These are phyloP conservation scores for Carallia brachiata DNA, from an alignment of 345 rosid species.

Conservation along the genomic window DNA sequence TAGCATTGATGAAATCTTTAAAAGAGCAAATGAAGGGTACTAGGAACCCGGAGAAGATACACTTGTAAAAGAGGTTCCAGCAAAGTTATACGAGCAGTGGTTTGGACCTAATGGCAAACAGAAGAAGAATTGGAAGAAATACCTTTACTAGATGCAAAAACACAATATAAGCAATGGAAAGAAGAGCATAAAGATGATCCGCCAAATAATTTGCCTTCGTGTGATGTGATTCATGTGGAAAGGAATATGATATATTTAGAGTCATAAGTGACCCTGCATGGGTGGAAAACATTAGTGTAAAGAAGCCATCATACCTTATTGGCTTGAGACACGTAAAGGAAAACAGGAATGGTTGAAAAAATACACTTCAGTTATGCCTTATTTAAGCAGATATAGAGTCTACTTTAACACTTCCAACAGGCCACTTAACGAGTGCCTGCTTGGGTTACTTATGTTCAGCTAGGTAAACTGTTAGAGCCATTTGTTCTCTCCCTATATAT, in stretches of 20 bases:
- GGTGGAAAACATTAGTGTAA: slow-evolving; percentile 64
- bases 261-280: slow-evolving; percentile 51
- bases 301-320: slow-evolving; percentile 80
- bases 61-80: slow-evolving; percentile 76
- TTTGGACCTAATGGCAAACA: slow-evolving; percentile 94
- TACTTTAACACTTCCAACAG: slow-evolving; percentile 89
- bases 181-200: slow-evolving; percentile 89
- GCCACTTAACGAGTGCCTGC: slow-evolving; percentile 85
- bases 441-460: slow-evolving; percentile 92
- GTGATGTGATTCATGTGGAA: slow-evolving; percentile 76
- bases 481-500: background rate
- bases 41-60: slow-evolving; percentile 98
- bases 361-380: slow-evolving; percentile 78
- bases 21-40: slow-evolving; percentile 83
- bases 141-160: slow-evolving; percentile 71
- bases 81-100: slow-evolving; percentile 81
- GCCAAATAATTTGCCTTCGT: slow-evolving; percentile 76
- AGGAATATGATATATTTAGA: slow-evolving; percentile 68
- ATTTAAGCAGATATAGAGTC: slow-evolving; percentile 90
- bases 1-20: slow-evolving; percentile 66
- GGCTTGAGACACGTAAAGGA: slow-evolving; percentile 96
- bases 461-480: slow-evolving; percentile 48
- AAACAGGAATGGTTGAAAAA: slow-evolving; percentile 89
- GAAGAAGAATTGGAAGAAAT: slow-evolving; percentile 73
- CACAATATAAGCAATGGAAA: slow-evolving; percentile 71